A percentile compares a stretch with the other conserved stretches of the same genome.
Conservation (phyloP, 176 grass and related monocot species). For the Avena sativa region DNA sequence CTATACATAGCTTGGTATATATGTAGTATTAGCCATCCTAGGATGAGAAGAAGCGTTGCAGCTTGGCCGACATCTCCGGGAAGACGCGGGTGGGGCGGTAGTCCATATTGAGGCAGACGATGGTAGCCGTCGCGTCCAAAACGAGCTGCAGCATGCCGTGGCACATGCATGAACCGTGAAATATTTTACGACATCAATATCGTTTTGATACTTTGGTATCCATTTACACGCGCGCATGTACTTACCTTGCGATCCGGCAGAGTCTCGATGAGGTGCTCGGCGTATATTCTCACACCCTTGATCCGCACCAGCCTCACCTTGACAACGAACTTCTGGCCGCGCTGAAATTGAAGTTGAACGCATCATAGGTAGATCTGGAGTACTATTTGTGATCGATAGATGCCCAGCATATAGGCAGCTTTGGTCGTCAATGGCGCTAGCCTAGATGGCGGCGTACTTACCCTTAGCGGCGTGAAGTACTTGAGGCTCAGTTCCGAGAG, state of each 20-base stretch:
- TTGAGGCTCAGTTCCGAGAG: constrained; percentile 61
- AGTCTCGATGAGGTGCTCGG: constrained; percentile 62
- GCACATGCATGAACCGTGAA: background rate
- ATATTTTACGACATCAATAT: background rate
- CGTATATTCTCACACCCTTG: constrained; percentile 48
- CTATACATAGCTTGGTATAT: background rate
- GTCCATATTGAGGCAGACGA: background rate
- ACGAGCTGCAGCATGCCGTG: background rate
- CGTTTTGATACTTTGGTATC: background rate
- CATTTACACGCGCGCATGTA: background rate
- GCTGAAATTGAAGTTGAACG: constrained; percentile 18
- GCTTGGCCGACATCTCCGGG: background rate
- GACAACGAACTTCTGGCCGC: constrained; percentile 53
- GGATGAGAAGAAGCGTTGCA: constrained; percentile 1
- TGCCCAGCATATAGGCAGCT: background rate
- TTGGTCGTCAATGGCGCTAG: too few relatives aligned
- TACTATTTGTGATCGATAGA: too few relatives aligned
- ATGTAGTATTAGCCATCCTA: background rate
- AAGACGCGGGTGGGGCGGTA: constrained; percentile 2
- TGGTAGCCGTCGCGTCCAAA: background rate
- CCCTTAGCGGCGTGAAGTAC: constrained; percentile 41
- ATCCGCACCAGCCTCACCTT: constrained; percentile 51
- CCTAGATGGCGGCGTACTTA: background rate
- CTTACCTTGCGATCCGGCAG: constrained; percentile 55
- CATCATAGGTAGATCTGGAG: too few relatives aligned